Conservation (phyloP, 225 moss, liverwort and hornwort genomes). For the Anthoceros angustus region DNA sequence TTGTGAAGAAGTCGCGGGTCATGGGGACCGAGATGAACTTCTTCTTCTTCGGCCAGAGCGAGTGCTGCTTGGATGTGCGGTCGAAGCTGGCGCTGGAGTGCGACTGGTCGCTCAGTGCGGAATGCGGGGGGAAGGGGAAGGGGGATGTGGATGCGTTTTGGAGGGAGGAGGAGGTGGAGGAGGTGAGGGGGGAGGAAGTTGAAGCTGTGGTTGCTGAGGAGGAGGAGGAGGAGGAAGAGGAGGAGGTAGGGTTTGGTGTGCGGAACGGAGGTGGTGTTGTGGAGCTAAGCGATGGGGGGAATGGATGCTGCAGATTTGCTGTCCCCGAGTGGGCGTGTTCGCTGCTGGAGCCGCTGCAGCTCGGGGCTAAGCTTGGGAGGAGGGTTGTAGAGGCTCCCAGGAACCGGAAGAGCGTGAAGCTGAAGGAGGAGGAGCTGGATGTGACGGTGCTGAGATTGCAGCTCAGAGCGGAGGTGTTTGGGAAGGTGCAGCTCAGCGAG, state of each 20-base stretch:
- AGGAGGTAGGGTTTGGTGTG: background rate
- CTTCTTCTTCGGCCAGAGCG: background rate
- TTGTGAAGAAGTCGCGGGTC: background rate
- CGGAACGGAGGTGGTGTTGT: background rate
- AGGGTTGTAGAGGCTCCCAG: background rate
- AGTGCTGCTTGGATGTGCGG: background rate
- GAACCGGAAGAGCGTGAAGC: background rate
- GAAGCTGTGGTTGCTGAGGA: no score
- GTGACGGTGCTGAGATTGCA: background rate
- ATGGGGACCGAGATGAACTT: background rate
- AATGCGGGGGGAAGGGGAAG: background rate
- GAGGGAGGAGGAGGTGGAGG: background rate
- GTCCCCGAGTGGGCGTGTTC: background rate
- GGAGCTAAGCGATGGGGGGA: background rate
- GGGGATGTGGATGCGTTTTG: background rate
- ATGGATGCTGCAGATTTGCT: background rate
- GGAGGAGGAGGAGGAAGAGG: no score
- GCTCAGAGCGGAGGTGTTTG: background rate
- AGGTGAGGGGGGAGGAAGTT: background rate
- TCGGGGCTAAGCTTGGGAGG: background rate
- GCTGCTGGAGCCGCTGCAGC: background rate
- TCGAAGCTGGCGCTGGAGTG: no score
- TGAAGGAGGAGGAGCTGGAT: background rate
- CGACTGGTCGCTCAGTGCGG: no score
- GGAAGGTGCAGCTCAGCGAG: background rate